Percentiles rank a stretch among this genome's conserved stretches.
Conservation (phyloP, 106 monocot genomes). For the Dendrobium huoshanense region DNA sequence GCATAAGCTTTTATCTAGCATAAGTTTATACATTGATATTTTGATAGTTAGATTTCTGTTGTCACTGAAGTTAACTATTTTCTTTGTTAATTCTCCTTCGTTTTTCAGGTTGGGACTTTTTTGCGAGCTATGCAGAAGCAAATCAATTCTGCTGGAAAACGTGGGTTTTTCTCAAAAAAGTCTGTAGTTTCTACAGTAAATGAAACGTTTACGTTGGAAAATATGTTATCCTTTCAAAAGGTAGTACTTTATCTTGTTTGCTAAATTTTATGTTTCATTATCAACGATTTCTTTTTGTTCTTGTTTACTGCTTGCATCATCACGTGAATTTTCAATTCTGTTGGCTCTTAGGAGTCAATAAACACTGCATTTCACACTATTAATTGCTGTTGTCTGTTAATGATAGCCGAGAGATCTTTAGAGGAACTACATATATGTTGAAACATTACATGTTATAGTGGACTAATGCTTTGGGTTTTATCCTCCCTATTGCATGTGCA, state of each 20-base stretch:
- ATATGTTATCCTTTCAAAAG: conserved; percentile 97
- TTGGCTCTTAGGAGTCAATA: background rate
- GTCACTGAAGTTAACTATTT: background rate
- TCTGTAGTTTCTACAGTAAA: conserved; percentile 68
- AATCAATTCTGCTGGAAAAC: conserved; percentile 83
- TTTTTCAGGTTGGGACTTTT: conserved; percentile 80
- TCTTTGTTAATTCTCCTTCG: background rate
- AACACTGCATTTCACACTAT: background rate
- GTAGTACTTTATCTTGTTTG: conserved; percentile 18
- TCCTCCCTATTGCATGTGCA: conserved; percentile 18
- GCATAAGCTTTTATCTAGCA: background rate
- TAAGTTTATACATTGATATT: background rate
- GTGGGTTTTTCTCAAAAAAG: conserved; percentile 90
- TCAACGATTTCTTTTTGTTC: background rate
- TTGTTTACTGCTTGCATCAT: background rate
- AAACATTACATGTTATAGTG: background rate
- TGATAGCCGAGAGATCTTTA: background rate
- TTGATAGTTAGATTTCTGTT: background rate
- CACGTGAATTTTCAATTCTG: background rate
- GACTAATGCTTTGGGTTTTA: background rate
- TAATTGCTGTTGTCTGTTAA: background rate
- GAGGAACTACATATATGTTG: background rate
- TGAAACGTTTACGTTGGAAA: conserved; percentile 92
- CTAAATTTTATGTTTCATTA: background rate
- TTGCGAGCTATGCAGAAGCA: conserved; percentile 95